phyloP scores from a whole-genome alignment of 371 early-diverging fungal species.

The Actinomucor elegans region DNA sequence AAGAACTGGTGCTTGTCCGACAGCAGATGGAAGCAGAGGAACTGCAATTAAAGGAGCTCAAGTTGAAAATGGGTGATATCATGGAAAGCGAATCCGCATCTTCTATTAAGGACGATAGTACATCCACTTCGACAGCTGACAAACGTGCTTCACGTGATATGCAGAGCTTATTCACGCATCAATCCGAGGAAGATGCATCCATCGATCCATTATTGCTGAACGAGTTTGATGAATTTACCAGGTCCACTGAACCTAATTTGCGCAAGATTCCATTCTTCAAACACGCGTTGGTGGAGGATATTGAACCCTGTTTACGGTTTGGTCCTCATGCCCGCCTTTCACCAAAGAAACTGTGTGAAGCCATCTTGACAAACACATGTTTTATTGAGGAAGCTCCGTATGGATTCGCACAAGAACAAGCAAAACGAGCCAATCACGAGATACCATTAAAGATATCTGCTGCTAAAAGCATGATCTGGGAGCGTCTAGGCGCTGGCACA shows the following conservation, averaged over 20 bases:
- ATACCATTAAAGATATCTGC: slow-evolving; percentile 47
- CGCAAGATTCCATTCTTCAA: slow-evolving; percentile 64
- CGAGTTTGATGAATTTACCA: slow-evolving; percentile 77
- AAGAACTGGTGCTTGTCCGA: slow-evolving; percentile 54
- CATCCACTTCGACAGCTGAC: not conserved
- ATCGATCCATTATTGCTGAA: slow-evolving; percentile 49
- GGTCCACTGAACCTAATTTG: slow-evolving; percentile 52
- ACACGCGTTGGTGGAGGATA: slow-evolving; percentile 67
- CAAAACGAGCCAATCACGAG: slow-evolving; percentile 39
- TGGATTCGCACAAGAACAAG: slow-evolving; percentile 66
- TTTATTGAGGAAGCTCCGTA: slow-evolving; percentile 64
- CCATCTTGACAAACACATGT: slow-evolving; percentile 71
- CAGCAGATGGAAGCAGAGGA: slow-evolving; percentile 64
- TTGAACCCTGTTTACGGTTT: slow-evolving; percentile 85
- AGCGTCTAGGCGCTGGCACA: slow-evolving; percentile 46
- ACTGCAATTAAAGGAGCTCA: slow-evolving; percentile 69
- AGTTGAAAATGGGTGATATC: slow-evolving; percentile 54
- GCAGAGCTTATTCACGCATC: slow-evolving; percentile 5
- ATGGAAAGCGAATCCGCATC: slow-evolving; percentile 4
- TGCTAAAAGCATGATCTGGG: slow-evolving; percentile 59
- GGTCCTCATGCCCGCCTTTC: slow-evolving; percentile 81
- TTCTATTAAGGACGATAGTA: not conserved
- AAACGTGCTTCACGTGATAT: slow-evolving; percentile 19
- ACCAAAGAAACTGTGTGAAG: slow-evolving; percentile 74
- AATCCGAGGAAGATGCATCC: not conserved